Evolutionary conservation across 495 filamentous ascomycete species (phyloP), one percentile per base, ranked within the genome.

Genomic region (Gamarada debralockiae): DNA sequence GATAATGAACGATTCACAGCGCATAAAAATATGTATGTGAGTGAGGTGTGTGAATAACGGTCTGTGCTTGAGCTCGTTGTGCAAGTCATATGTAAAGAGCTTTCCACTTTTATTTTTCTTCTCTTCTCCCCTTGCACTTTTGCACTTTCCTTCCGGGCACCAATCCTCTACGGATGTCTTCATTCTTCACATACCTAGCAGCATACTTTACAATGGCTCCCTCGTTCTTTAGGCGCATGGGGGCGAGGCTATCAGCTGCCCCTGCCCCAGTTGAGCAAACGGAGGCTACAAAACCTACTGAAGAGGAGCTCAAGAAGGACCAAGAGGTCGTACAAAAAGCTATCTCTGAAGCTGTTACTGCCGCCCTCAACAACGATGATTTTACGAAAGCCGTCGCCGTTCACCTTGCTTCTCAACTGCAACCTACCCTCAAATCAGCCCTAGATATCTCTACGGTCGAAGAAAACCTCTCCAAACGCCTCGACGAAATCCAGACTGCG

Each of bases 331-430:
- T 63, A n/a, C 33, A 63, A 20, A 56, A 53, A 17, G 53, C 55
- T 13, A 51, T 63, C 33, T 27, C 48, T 36, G 56, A 63, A 8
- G 60, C 60, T 20, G 52, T 63, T 13, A 39, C 56, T 21, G 50
- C 56, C 21, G 60, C 56, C 9, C 48, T 63, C 40, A 59, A 50
- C 33, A 57, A 39, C 50, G 53, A 63, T 13, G 50, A 50, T 8
- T 63, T 63, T 41, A 63, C 60, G 39, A 56, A 59, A 36, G 56
- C 60, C 36, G 60, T 63, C 36, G 60, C 60, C 10, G 34, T 25
- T 8, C 53, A 63, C 15, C 36, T 63, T 13, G 56, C 60, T 33
- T 18, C 39, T 2, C 56, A 63, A 41, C 49, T 63, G 14, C 53
- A 56, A 25, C 60, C 60, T 14, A 37, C 60, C 3, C 49, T 63